Evolutionary conservation across 208 protist genomes (phyloP).

Genomic region (Acanthamoeba triangularis): DNA sequence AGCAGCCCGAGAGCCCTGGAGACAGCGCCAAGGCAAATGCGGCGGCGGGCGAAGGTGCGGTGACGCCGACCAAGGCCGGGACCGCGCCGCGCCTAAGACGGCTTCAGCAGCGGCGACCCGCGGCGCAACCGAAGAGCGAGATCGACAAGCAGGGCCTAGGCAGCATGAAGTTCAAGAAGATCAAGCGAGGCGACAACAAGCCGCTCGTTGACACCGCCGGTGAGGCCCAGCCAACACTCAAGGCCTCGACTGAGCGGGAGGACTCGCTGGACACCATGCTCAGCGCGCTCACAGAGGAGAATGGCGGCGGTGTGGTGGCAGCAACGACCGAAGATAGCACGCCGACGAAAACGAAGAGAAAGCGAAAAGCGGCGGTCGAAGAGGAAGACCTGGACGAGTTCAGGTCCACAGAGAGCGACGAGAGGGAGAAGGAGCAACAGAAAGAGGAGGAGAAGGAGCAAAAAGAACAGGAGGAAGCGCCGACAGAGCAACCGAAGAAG

Average conservation of each 20-base stretch:
- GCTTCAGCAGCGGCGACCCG: not conserved
- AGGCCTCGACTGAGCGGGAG: too few species aligned
- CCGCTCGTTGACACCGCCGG: too few species aligned
- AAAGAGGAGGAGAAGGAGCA: not conserved
- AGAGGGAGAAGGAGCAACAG: not conserved
- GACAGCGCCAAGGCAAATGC: not conserved
- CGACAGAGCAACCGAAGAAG: not conserved
- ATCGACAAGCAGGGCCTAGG: not conserved
- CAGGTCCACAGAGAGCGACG: not conserved
- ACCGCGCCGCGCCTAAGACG: not conserved
- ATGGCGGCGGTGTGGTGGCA: too few species aligned
- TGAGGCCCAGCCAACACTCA: too few species aligned
- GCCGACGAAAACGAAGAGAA: too few species aligned
- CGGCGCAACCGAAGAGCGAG: not conserved
- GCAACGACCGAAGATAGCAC: too few species aligned
- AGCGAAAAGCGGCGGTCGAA: not conserved
- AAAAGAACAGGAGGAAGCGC: not conserved
- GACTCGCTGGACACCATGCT: too few species aligned
- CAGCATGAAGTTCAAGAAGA: constrained; percentile 52
- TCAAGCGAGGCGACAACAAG: not conserved
- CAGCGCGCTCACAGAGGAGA: too few species aligned
- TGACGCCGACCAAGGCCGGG: not conserved
- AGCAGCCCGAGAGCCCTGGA: not conserved
- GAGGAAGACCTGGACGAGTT: not conserved
- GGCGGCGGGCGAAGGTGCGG: not conserved